Evolutionary conservation across 768 basidiomycete genomes (phyloP).

Genomic region (Leucosporidium yakuticum): DNA sequence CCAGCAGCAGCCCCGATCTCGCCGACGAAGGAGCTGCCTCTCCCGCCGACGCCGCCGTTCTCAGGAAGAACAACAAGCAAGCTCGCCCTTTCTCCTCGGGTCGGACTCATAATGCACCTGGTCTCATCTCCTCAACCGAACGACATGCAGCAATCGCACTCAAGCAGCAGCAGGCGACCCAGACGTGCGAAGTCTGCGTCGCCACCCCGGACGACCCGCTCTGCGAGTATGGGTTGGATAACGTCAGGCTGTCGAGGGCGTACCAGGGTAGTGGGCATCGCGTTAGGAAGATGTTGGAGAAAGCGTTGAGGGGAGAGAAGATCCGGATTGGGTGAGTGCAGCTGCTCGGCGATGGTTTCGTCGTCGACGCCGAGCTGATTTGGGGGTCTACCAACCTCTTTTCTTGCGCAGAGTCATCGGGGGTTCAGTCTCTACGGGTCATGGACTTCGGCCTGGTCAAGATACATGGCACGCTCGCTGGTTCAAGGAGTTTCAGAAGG

Average conservation of each 20-base stretch:
- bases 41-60: too few species aligned
- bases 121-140: too few species aligned
- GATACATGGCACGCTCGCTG: constrained; percentile 20
- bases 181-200: constrained; percentile 27
- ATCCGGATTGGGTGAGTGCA: constrained; percentile 34
- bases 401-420: background rate
- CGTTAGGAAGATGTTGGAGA: constrained; percentile 31
- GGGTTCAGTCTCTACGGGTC: background rate
- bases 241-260: constrained; percentile 29
- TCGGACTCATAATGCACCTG: too few species aligned
- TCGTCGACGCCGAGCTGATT: too few species aligned
- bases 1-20: too few species aligned
- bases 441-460: constrained; percentile 5
- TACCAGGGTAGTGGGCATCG: constrained; percentile 35
- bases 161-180: constrained; percentile 6
- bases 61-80: too few species aligned
- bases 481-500: constrained; percentile 13
- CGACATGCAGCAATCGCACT: too few species aligned
- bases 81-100: too few species aligned
- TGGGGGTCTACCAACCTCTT: background rate
- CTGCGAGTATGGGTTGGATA: constrained; percentile 35
- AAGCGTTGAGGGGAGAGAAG: constrained; percentile 33
- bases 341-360: constrained; percentile 13
- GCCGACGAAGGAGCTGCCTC: too few species aligned
- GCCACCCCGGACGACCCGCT: constrained; percentile 22